These are phyloP conservation scores for Cladophialophora immunda DNA, from an alignment of 2,329 filamentous ascomycete genomes.

Conservation along the genomic window DNA sequence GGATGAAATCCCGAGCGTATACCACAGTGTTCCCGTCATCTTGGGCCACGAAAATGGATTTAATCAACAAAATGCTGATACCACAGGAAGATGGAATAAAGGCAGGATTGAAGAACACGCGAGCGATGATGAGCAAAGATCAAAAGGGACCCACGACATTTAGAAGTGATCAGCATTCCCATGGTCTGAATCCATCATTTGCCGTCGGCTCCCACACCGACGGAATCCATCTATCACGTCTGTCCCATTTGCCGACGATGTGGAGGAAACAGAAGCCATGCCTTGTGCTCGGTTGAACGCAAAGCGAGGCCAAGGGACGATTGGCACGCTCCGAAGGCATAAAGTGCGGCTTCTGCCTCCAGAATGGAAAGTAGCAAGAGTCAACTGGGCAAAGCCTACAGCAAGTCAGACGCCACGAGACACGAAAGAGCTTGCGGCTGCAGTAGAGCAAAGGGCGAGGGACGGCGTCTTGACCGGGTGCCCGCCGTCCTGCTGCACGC, in stretches of 20 bases:
- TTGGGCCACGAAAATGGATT: constrained; percentile 27
- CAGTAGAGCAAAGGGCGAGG: background rate
- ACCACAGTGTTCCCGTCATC: constrained; percentile 50
- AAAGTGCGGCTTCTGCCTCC: background rate
- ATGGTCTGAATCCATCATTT: constrained; percentile 9
- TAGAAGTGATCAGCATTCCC: constrained; percentile 18
- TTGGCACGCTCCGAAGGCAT: constrained; percentile 1
- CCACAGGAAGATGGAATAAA: background rate
- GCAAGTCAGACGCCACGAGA: background rate
- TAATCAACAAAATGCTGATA: background rate
- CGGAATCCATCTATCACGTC: background rate
- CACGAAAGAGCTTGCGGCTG: background rate
- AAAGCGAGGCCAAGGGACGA: background rate
- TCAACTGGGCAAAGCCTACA: background rate
- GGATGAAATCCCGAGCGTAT: constrained; percentile 61
- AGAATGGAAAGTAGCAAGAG: background rate
- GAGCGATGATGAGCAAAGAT: background rate
- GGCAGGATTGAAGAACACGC: background rate
- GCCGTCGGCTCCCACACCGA: constrained; percentile 16
- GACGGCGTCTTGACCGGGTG: background rate
- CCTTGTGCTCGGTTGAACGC: constrained; percentile 5
- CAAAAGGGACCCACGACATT: constrained; percentile 1
- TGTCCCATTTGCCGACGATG: background rate
- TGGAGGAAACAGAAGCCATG: constrained; percentile 7
- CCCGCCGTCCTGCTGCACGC: background rate